Evolutionary conservation across 2,329 filamentous ascomycete species (phyloP), one percentile per base, ranked within the genome.

Genomic region (Periconia digitata): DNA sequence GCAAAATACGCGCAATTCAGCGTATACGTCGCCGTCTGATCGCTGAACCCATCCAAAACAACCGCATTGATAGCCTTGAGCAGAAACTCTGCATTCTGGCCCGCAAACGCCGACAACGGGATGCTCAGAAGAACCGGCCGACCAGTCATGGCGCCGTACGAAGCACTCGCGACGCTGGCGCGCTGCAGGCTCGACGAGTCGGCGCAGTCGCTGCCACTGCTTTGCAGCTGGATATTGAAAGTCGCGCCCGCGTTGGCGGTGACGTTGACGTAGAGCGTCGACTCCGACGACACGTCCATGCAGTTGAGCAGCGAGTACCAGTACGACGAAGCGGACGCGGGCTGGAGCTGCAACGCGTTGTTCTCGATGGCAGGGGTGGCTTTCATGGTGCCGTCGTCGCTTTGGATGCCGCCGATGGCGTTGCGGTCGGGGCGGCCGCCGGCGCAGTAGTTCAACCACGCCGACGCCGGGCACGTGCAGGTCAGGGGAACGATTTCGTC

Each of bases 211-310:
- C n/a, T 29, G 8, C 36, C 40, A 18, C 37, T 44, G 42, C 44
- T 51, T 21, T 51, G 48, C 44, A 51, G 17, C 40, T 51, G 44
- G 23, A 51, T 29, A n/a, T 51, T 46, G 48, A 51, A 51, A 24
- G 23, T 44, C 27, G 48, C 13, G 18, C 44, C 48, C 37, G 48
- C 40, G 3, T 44, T 44, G 12, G 44, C 48, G 13, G 48, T 47
- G 16, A 51, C 48, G 21, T 51, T 51, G 24, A 51, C 39, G 34
- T 37, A 41, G 17, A 51, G 40, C 15, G 24, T 40, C 6, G 37
- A 35, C 16, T 35, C 44, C 2, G 44, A 13, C 8, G 48, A 47
- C 6, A 47, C 44, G 37, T 51, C 44, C 12, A 44, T 8, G 20
- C 41, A 44, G 44, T 46, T 42, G 20, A 44, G 36, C 20, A 47